Conservation (phyloP, 257 asterid species). For the Jaltomata sinuosa region DNA sequence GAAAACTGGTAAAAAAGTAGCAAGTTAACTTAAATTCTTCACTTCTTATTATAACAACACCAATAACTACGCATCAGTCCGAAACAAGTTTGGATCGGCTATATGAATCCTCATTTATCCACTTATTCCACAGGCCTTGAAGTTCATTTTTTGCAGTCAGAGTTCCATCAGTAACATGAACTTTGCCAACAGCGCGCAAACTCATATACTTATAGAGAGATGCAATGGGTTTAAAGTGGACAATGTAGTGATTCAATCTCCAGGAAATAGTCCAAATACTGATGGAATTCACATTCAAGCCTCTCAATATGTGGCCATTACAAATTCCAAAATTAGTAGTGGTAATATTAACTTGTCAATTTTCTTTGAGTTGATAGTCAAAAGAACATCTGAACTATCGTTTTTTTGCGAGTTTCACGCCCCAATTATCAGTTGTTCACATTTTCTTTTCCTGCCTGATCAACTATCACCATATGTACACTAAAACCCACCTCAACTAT, state of each 20-base stretch:
- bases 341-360: constrained; percentile 20
- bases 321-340: constrained; percentile 29
- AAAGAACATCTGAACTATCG: too few species aligned
- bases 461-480: too few species aligned
- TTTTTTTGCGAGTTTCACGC: too few species aligned
- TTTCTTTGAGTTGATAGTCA: too few species aligned
- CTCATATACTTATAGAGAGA: constrained; percentile 34
- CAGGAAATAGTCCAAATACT: constrained; percentile 59
- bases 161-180: constrained; percentile 35
- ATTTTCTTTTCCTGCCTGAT: too few species aligned
- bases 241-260: constrained; percentile 41
- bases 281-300: constrained; percentile 80
- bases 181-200: constrained; percentile 48
- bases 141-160: constrained; percentile 39
- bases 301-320: constrained; percentile 28
- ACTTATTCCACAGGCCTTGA: constrained; percentile 32
- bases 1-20: background rate
- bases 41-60: background rate
- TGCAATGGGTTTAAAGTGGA: constrained; percentile 31
- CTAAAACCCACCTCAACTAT: too few species aligned
- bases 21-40: background rate
- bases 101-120: background rate
- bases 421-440: too few species aligned
- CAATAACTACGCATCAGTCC: background rate
- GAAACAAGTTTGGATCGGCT: background rate